Evolutionary conservation across 768 basidiomycete species (phyloP).

Genomic region (Suillus hirtellus): DNA sequence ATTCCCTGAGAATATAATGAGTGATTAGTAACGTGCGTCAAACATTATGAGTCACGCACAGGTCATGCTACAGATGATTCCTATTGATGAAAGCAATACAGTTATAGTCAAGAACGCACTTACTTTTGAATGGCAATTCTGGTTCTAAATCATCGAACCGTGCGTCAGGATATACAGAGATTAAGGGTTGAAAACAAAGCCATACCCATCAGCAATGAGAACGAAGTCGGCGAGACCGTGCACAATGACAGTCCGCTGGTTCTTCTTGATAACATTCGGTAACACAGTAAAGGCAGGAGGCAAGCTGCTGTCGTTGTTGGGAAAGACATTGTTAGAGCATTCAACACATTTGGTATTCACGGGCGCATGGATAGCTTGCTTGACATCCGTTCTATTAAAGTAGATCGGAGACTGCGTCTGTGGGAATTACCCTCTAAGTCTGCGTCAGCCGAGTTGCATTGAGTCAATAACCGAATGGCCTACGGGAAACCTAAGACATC

Average conservation of each 20-base stretch:
- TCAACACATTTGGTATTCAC: constrained; percentile 57
- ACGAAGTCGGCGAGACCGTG: constrained; percentile 76
- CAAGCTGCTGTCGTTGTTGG: constrained; percentile 56
- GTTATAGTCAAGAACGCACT: background rate
- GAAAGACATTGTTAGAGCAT: constrained; percentile 67
- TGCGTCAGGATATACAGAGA: background rate
- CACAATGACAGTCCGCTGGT: constrained; percentile 61
- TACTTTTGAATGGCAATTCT: constrained; percentile 35
- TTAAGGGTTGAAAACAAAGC: background rate
- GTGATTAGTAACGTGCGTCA: background rate
- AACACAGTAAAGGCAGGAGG: constrained; percentile 66
- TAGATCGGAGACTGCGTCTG: constrained; percentile 65
- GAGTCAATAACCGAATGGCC: constrained; percentile 19
- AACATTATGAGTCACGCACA: background rate
- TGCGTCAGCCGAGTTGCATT: background rate
- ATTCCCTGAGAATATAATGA: constrained; percentile 7
- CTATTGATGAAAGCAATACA: background rate
- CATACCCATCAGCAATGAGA: constrained; percentile 70
- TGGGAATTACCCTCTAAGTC: constrained; percentile 51
- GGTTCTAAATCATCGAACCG: constrained; percentile 33
- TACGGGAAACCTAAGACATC: constrained; percentile 82
- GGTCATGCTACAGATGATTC: background rate
- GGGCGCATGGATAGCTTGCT: constrained; percentile 69
- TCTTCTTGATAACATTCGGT: constrained; percentile 77
- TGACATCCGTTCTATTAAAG: constrained; percentile 68